These are phyloP conservation scores for Juglanconis juglandina DNA, from an alignment of 2,329 filamentous ascomycete genomes.

Conservation along the genomic window DNA sequence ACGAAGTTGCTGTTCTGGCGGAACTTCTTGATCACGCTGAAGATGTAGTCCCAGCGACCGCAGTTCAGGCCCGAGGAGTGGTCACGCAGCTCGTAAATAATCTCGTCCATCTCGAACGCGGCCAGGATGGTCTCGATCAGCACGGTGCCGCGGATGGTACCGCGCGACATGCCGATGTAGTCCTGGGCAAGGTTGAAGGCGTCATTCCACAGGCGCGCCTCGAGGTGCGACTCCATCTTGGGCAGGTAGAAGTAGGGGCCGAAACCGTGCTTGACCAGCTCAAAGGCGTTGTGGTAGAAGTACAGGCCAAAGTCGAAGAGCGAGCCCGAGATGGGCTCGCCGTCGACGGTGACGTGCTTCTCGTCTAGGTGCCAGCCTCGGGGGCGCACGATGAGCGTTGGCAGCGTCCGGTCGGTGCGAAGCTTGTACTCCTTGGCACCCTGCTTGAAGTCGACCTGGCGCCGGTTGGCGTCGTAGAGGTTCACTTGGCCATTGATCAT, in stretches of 20 bases:
- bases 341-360: conserved; percentile 95
- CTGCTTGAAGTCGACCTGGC: conserved; percentile 93
- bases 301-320: conserved; percentile 98
- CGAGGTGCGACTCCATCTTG: conserved; percentile 97
- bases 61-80: conserved; percentile 97
- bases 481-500: conserved; percentile 99
- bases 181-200: conserved; percentile 95
- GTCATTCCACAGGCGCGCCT: conserved; percentile 97
- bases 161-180: conserved; percentile 81
- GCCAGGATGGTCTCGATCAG: conserved; percentile 97
- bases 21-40: conserved; percentile 99
- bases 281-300: conserved; percentile 96
- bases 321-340: conserved; percentile 85
- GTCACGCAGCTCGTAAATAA: conserved; percentile 97
- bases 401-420: conserved; percentile 77
- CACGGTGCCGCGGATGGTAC: conserved; percentile 91
- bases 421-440: conserved; percentile 97
- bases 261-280: conserved; percentile 76
- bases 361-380: conserved; percentile 98
- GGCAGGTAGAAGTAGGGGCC: conserved; percentile 98
- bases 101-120: conserved; percentile 99
- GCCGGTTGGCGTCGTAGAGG: conserved; percentile 91
- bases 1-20: conserved; percentile 90
- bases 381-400: conserved; percentile 90
- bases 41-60: conserved; percentile 99